Base-by-base conservation (phyloP, 1,139 yeast genomes). In the Lodderomyces orthopsilosis region DNA sequence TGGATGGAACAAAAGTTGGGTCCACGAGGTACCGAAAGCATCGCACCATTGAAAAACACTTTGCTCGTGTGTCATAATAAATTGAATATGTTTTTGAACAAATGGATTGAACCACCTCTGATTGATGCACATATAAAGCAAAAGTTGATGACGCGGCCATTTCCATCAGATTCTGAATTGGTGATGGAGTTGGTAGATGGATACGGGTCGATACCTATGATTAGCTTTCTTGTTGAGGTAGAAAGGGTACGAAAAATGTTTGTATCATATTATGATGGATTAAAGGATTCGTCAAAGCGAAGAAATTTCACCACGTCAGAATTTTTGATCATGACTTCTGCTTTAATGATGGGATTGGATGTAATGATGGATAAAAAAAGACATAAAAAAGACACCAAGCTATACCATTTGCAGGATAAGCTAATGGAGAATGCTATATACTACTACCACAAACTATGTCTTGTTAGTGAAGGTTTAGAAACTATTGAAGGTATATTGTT, bases 401-500 rank as follows among this genome's bases (percentile, higher is more conserved):
- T 61, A 30, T 27, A 46, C 9, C 48, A 47, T 2, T 48, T 68
- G 34, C 70, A 65, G 42, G 56, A 58, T 9, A 48, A 52, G 3
- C 52, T 65, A 26, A 56, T 66, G 43, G 56, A 61, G n/a, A 66
- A 70, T 55, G 63, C 78, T 0, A 57, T 79, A 7, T 72, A 58
- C 50, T 79, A 75, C 55, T 80, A 74, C 51, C 75, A 72, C 45
- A 63, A 77, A 43, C 56, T 78, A 1, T 61, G 71, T 6, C 65
- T 78, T 2, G 54, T 77, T 22, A 68, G 78, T 46, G 83, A 78
- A 46, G 83, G 83, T 1, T 41, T 79, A 0, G 62, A 61, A 35
- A 69, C 81, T 1, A 61, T 83, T 15, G 75, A 74, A 47, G 83
- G 77, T 0, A 62, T 79, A 13, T 45, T 81, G 35, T 51, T 77